These are phyloP conservation scores for Xylariaceae sp. DNA, from an alignment of 2,329 filamentous ascomycete species.

Conservation along the genomic window DNA sequence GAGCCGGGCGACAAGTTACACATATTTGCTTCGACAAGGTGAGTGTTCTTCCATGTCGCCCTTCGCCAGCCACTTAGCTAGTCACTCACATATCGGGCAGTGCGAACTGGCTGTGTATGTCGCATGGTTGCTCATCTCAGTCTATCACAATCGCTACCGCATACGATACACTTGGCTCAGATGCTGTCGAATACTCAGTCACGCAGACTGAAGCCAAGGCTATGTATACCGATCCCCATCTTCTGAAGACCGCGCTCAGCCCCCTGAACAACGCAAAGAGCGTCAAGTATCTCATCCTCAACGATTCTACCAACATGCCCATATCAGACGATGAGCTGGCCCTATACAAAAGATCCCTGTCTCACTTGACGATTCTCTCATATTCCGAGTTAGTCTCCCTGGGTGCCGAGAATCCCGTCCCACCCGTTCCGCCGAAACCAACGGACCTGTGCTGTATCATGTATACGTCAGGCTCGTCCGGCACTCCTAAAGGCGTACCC, in stretches of 20 bases:
- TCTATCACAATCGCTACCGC: conserved; percentile 89
- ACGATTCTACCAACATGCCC: conserved; percentile 48
- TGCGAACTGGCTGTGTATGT: conserved; percentile 77
- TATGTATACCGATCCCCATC: conserved; percentile 83
- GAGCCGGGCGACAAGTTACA: conserved; percentile 65
- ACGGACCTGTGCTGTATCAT: conserved; percentile 80
- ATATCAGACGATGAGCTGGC: conserved; percentile 52
- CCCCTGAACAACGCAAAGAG: conserved; percentile 54
- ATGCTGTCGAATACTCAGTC: conserved; percentile 81
- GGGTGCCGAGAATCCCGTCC: conserved; percentile 63
- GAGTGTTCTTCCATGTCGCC: conserved; percentile 22
- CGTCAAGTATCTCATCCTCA: conserved; percentile 60
- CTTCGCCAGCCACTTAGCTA: not conserved
- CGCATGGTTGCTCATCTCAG: conserved; percentile 75
- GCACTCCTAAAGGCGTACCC: conserved; percentile 82
- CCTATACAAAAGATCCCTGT: conserved; percentile 53
- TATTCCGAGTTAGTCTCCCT: conserved; percentile 53
- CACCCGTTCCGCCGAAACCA: conserved; percentile 66
- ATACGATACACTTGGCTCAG: conserved; percentile 85
- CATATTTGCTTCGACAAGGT: conserved; percentile 81
- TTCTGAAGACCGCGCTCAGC: conserved; percentile 57
- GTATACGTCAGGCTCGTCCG: conserved; percentile 87
- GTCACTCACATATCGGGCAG: conserved; percentile 39
- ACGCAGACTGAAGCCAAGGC: conserved; percentile 73
- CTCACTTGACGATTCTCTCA: conserved; percentile 50